Conservation (phyloP, 164 flowering plant species). For the Nymphaea colorata region DNA sequence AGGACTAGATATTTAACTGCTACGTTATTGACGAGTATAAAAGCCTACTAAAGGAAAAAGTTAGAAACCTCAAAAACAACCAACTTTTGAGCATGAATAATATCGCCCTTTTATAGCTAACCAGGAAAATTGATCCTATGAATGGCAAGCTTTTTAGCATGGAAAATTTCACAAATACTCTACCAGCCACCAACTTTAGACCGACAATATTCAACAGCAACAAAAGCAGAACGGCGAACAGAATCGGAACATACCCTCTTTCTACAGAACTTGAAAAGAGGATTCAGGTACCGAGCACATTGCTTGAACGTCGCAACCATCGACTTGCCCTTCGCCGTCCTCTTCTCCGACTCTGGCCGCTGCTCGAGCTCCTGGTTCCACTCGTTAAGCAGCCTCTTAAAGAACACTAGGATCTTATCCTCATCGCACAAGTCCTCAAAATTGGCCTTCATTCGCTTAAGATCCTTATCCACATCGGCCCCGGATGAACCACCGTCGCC, state of each 20-base stretch:
- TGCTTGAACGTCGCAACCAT: conserved; percentile 95
- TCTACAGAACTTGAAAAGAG: conserved; percentile 92
- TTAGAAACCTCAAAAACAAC: too few relatives aligned
- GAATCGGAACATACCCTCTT: conserved; percentile 47
- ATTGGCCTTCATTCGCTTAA: conserved; percentile 70
- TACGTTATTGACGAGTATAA: too few relatives aligned
- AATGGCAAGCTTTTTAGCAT: too few relatives aligned
- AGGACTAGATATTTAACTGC: too few relatives aligned
- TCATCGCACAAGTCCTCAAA: conserved; percentile 86
- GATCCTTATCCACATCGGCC: conserved; percentile 63
- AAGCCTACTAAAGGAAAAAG: too few relatives aligned
- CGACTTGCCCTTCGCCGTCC: conserved; percentile 90
- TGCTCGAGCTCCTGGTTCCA: conserved; percentile 89
- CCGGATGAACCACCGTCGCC: conserved; percentile 69
- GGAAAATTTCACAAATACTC: too few relatives aligned
- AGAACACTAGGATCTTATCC: conserved; percentile 71
- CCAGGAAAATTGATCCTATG: too few relatives aligned
- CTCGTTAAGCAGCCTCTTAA: conserved; percentile 86
- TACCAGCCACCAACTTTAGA: too few relatives aligned
- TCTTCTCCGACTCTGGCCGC: conserved; percentile 58
- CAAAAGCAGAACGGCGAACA: too few relatives aligned
- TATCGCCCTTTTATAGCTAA: too few relatives aligned
- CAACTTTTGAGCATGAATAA: too few relatives aligned
- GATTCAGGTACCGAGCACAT: conserved; percentile 86
- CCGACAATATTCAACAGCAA: too few relatives aligned